A percentile compares a stretch with the other conserved stretches of the same genome.
phyloP scores from a whole-genome alignment of 352 stramenopile species.

The Thalassiosira tumida region DNA sequence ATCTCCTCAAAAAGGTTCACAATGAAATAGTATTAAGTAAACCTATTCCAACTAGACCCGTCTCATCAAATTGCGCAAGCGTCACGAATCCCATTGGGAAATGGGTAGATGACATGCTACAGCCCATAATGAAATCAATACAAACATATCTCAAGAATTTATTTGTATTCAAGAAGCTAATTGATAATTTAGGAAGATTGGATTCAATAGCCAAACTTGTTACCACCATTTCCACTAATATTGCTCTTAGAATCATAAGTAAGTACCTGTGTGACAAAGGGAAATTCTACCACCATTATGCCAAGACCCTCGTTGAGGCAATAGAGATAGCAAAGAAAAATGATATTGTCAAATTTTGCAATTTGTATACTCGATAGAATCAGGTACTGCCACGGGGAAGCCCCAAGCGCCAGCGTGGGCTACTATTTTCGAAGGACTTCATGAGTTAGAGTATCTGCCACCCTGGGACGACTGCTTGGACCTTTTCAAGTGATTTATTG shows the following conservation, averaged over 20 bases:
- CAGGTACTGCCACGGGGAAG: constrained; percentile 38
- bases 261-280: too few relatives aligned
- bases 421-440: constrained; percentile 14
- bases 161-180: too few relatives aligned
- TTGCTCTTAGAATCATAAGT: too few relatives aligned
- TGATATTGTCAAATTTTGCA: too few relatives aligned
- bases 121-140: constrained; percentile 14
- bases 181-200: too few relatives aligned
- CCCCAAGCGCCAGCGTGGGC: constrained; percentile 5
- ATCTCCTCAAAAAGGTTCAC: constrained; percentile 17
- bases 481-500: neutral
- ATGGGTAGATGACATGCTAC: constrained; percentile 13
- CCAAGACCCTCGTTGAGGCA: too few relatives aligned
- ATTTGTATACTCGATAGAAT: too few relatives aligned
- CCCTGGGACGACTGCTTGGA: neutral
- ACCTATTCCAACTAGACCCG: neutral
- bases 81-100: neutral
- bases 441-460: neutral
- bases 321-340: too few relatives aligned
- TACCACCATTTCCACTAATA: too few relatives aligned
- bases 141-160: constrained; percentile 37
- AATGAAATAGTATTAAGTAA: neutral
- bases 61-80: constrained; percentile 24
- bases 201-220: too few relatives aligned
- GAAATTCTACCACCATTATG: too few relatives aligned